These are phyloP conservation scores for Heimioporus sp. DNA, from an alignment of 768 basidiomycete genomes.

Conservation along the genomic window DNA sequence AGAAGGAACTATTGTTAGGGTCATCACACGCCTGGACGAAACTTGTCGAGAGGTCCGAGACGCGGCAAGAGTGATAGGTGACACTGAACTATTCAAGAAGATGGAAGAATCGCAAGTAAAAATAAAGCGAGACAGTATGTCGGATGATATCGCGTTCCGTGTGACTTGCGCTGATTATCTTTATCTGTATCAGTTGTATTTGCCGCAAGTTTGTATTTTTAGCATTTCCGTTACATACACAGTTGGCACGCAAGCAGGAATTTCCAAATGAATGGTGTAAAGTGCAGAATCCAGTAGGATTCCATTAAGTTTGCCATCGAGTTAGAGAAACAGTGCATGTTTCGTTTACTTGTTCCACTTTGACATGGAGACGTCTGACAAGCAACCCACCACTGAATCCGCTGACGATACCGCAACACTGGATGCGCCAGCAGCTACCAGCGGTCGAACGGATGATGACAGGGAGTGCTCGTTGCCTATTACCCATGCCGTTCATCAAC, in stretches of 20 bases:
- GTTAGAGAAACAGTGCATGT: constrained; percentile 11
- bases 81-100: constrained; percentile 93
- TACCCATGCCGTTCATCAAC: constrained; percentile 23
- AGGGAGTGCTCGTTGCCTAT: background rate
- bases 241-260: no score
- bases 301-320: constrained; percentile 16
- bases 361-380: constrained; percentile 13
- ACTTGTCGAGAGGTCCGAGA: constrained; percentile 96
- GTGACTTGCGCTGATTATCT: constrained; percentile 7
- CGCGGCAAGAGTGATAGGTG: constrained; percentile 95
- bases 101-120: constrained; percentile 95
- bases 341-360: constrained; percentile 1
- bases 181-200: constrained; percentile 60
- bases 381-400: background rate
- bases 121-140: constrained; percentile 95
- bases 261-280: constrained; percentile 7
- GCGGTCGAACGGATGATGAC: constrained; percentile 5
- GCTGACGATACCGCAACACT: background rate
- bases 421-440: constrained; percentile 9
- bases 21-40: constrained; percentile 94
- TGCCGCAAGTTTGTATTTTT: constrained; percentile 87
- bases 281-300: constrained; percentile 12
- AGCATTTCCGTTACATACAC: constrained; percentile 16
- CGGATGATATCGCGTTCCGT: background rate
- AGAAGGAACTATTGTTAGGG: constrained; percentile 95